These are phyloP conservation scores for Alloteropsis semialata DNA, from an alignment of 176 grass and related monocot species.

Conservation along the genomic window DNA sequence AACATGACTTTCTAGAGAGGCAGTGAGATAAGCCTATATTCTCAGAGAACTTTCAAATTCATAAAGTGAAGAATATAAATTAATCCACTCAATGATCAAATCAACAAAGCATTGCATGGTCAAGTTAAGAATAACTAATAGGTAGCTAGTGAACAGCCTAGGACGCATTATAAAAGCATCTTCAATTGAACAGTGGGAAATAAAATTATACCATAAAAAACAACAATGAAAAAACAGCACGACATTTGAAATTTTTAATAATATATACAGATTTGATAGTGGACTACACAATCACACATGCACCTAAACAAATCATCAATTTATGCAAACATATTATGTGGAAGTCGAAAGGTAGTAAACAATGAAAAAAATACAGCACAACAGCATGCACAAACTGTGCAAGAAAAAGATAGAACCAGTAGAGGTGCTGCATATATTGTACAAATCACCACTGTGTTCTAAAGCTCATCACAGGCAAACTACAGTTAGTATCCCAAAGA, in stretches of 20 bases:
- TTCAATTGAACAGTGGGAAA: neutral
- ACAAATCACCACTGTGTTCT: neutral
- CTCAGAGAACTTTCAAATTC: neutral
- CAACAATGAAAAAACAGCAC: neutral
- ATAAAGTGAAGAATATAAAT: neutral
- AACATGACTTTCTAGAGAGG: neutral
- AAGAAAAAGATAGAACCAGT: neutral
- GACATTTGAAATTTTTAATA: neutral
- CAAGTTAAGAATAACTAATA: neutral
- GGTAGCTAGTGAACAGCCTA: neutral
- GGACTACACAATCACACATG: neutral
- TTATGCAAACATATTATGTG: neutral
- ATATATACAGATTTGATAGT: neutral
- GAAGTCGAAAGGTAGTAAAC: neutral
- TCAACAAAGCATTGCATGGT: neutral
- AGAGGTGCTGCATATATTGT: neutral
- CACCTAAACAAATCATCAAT: neutral
- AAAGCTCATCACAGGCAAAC: too few relatives aligned
- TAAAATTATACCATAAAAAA: neutral
- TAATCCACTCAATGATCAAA: neutral
- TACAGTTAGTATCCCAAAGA: neutral
- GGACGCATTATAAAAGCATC: neutral
- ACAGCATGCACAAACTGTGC: neutral
- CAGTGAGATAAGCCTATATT: neutral
- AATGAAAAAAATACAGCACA: neutral